A percentile compares a stretch with the other conserved stretches of the same genome.
Conservation (phyloP, 139 green algal species). For the Coelastrella sp. region DNA sequence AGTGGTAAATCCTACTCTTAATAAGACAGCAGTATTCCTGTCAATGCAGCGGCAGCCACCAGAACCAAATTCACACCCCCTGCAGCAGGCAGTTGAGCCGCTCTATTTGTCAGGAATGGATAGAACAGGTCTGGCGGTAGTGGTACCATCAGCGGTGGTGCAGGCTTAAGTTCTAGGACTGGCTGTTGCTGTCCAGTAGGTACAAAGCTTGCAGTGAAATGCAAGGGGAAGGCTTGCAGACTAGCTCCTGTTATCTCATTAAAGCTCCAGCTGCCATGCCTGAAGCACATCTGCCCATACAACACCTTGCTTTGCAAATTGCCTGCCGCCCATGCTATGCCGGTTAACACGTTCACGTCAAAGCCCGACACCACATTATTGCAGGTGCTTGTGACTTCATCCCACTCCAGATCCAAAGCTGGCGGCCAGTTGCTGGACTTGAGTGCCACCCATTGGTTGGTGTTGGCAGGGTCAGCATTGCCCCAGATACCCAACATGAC, state of each 20-base stretch:
- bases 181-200: slow-evolving; percentile 45
- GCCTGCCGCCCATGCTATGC: slow-evolving; percentile 53
- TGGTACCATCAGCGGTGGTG: slow-evolving; percentile 53
- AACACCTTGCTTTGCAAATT: slow-evolving; percentile 70
- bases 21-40: too few species aligned
- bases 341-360: slow-evolving; percentile 57
- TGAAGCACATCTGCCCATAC: slow-evolving; percentile 59
- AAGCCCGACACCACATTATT: slow-evolving; percentile 55
- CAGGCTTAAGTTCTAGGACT: slow-evolving; percentile 44
- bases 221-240: background rate
- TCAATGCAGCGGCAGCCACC: background rate
- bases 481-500: slow-evolving; percentile 61
- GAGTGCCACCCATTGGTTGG: slow-evolving; percentile 58
- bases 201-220: slow-evolving; percentile 43
- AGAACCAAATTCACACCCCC: background rate
- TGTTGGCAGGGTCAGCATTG: slow-evolving; percentile 52
- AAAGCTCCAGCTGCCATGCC: slow-evolving; percentile 53
- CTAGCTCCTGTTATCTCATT: background rate
- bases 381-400: slow-evolving; percentile 39
- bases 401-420: slow-evolving; percentile 2
- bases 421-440: slow-evolving; percentile 2
- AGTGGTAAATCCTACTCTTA: too few species aligned
- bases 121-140: slow-evolving; percentile 66
- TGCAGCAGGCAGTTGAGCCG: background rate
- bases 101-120: slow-evolving; percentile 50